phyloP scores from a whole-genome alignment of 768 basidiomycete genomes.

The Pisolithus microcarpus region DNA sequence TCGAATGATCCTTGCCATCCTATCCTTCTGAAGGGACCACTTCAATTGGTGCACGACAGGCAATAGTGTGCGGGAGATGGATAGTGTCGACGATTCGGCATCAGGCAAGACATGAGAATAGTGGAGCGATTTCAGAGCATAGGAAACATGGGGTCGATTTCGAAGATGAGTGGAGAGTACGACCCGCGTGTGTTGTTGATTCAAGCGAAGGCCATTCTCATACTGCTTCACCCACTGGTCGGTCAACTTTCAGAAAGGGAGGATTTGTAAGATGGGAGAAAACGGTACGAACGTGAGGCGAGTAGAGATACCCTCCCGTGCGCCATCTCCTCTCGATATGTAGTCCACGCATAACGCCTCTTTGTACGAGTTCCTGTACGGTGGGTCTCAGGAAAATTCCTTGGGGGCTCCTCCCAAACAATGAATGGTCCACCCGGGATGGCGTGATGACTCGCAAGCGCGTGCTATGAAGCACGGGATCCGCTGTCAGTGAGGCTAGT shows the following conservation, averaged over 20 bases:
- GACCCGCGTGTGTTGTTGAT: conserved; percentile 46
- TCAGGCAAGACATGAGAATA: conserved; percentile 53
- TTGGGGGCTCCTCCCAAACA: conserved; percentile 52
- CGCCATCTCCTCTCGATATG: conserved; percentile 62
- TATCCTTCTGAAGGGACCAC: conserved; percentile 63
- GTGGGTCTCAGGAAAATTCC: conserved; percentile 58
- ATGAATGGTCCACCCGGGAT: conserved; percentile 57
- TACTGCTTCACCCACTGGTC: conserved; percentile 61
- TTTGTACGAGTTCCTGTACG: conserved; percentile 56
- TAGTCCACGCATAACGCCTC: conserved; percentile 64
- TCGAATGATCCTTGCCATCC: conserved; percentile 51
- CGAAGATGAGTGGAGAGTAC: conserved; percentile 50
- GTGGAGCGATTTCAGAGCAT: conserved; percentile 40
- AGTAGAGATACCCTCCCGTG: conserved; percentile 58
- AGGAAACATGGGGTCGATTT: conserved; percentile 34
- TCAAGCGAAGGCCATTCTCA: conserved; percentile 47
- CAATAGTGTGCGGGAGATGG: conserved; percentile 53
- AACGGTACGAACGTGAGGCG: conserved; percentile 39
- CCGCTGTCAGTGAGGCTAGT: conserved; percentile 46
- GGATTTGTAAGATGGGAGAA: not conserved
- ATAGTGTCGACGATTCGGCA: conserved; percentile 49
- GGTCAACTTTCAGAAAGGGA: conserved; percentile 5
- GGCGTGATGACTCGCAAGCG: conserved; percentile 58
- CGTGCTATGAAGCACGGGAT: conserved; percentile 57
- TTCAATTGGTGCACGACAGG: conserved; percentile 62